phyloP scores from a whole-genome alignment of 129 eudicot species.

The Tanacetum coccineum region DNA sequence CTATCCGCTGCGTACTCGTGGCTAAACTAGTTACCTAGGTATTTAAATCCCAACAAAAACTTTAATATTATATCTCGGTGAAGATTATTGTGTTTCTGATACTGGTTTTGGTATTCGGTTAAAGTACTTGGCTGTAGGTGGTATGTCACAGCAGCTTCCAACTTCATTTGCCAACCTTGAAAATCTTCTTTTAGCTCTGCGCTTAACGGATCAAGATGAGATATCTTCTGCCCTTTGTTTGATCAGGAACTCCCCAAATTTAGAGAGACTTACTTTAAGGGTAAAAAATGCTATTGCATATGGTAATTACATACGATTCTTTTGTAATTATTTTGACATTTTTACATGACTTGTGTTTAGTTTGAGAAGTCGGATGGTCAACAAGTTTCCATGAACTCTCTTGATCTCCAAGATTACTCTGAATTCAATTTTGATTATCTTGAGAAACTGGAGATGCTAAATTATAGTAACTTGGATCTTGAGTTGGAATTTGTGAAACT shows the following conservation, averaged over 20 bases:
- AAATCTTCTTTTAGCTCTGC: not conserved
- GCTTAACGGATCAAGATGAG: not conserved
- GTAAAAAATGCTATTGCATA: too few relatives aligned
- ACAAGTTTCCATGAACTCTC: not conserved
- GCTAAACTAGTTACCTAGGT: too few relatives aligned
- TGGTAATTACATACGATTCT: not conserved
- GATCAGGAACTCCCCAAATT: not conserved
- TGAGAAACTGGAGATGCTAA: not conserved
- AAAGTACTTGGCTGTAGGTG: not conserved
- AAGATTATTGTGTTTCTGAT: not conserved
- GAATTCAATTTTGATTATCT: not conserved
- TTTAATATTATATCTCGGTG: not conserved
- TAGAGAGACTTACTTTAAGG: not conserved
- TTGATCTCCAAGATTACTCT: conserved; percentile 6
- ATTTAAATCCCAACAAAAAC: too few relatives aligned
- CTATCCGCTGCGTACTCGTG: too few relatives aligned
- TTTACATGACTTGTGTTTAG: too few relatives aligned
- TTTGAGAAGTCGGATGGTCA: not conserved
- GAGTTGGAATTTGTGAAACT: not conserved
- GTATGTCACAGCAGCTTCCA: conserved; percentile 4
- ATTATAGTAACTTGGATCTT: not conserved
- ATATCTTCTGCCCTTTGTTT: not conserved
- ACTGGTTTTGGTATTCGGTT: not conserved
- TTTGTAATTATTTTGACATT: too few relatives aligned
- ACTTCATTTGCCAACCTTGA: conserved; percentile 3